These are phyloP conservation scores for Carallia brachiata DNA, from an alignment of 345 rosid genomes.

Conservation along the genomic window DNA sequence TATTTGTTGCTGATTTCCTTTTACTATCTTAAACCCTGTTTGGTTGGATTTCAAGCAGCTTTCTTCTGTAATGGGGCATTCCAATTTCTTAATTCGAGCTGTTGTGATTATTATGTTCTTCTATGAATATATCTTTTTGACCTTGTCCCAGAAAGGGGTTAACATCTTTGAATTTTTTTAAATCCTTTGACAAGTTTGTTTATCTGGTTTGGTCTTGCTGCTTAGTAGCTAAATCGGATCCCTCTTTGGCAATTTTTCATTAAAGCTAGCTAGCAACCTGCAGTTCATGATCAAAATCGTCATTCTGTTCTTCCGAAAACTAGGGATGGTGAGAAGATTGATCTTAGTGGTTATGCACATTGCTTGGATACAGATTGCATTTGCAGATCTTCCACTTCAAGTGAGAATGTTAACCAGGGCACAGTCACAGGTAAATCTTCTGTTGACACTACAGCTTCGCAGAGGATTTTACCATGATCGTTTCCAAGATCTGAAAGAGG, in stretches of 20 bases:
- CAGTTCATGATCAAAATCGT: constrained; percentile 4
- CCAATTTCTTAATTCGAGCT: too few relatives aligned
- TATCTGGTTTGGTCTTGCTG: neutral
- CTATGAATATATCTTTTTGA: too few relatives aligned
- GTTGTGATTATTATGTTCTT: too few relatives aligned
- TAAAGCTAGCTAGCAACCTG: neutral
- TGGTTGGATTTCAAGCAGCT: too few relatives aligned
- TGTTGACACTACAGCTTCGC: constrained; percentile 51
- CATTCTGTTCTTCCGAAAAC: constrained; percentile 5
- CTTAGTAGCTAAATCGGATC: neutral
- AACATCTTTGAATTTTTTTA: neutral
- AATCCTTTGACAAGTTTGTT: neutral
- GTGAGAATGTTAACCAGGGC: constrained; percentile 11
- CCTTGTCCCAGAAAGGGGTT: neutral
- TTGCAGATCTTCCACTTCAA: constrained; percentile 50
- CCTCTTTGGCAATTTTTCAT: neutral
- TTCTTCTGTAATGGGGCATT: too few relatives aligned
- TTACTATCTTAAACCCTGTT: neutral
- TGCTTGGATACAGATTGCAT: constrained; percentile 58
- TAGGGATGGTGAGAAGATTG: constrained; percentile 68
- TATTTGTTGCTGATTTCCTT: constrained; percentile 1
- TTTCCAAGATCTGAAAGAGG: constrained; percentile 59
- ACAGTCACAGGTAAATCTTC: constrained; percentile 26
- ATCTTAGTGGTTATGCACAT: constrained; percentile 40
- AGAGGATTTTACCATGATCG: constrained; percentile 79